phyloP scores from a whole-genome alignment of 257 asterid species.

The Voacanga thouarsii region DNA sequence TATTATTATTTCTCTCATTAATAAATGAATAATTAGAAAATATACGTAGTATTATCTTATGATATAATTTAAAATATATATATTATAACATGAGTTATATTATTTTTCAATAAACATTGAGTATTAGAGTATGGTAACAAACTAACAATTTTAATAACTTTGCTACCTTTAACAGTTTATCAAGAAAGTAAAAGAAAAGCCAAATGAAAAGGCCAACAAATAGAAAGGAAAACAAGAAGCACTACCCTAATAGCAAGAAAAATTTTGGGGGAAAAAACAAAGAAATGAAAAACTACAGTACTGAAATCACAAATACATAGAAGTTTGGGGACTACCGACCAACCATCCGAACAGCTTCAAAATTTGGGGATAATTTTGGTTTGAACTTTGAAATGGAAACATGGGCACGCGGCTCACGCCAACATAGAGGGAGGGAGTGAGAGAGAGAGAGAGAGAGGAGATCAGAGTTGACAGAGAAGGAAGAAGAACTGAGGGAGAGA shows the following conservation, averaged over 20 bases:
- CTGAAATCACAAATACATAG: neutral
- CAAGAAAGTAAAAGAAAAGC: neutral
- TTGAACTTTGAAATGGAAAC: slow-evolving; percentile 12
- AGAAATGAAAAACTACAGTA: neutral
- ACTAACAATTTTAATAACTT: too few relatives aligned
- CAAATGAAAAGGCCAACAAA: neutral
- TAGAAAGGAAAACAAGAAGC: neutral
- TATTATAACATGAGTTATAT: too few relatives aligned
- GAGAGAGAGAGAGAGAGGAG: slow-evolving; percentile 4
- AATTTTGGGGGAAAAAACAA: neutral
- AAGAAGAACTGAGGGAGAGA: slow-evolving; percentile 1
- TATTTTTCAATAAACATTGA: too few relatives aligned
- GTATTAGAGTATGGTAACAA: too few relatives aligned
- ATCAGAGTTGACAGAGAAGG: slow-evolving; percentile 11
- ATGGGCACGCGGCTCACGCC: slow-evolving; percentile 6
- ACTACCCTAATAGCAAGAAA: neutral
- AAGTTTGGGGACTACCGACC: neutral
- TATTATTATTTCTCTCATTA: too few relatives aligned
- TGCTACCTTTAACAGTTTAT: too few relatives aligned
- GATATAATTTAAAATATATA: too few relatives aligned
- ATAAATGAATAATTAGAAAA: too few relatives aligned
- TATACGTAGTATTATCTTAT: too few relatives aligned
- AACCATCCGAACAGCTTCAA: neutral
- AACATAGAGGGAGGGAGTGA: slow-evolving; percentile 6
- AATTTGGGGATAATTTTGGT: neutral